Conservation (phyloP, 306 rosid species). For the Nissolia schottii region DNA sequence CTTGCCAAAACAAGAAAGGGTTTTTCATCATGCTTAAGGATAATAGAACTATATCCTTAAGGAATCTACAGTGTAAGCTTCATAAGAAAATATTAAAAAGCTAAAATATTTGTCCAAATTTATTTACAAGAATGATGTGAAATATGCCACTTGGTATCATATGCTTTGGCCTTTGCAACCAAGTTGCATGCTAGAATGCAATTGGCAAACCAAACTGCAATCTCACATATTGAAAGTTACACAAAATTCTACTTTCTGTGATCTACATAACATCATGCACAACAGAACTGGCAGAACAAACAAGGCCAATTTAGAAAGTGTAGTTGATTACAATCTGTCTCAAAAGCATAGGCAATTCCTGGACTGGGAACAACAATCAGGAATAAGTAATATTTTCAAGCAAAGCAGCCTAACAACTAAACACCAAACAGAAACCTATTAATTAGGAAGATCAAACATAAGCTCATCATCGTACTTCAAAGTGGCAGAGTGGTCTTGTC, state of each 20-base stretch:
- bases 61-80: too few species aligned
- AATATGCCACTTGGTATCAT: background rate
- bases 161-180: background rate
- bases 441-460: background rate
- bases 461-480: background rate
- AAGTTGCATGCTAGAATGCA: background rate
- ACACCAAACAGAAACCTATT: background rate
- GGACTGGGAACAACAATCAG: background rate
- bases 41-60: too few species aligned
- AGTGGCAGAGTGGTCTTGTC: constrained; percentile 59
- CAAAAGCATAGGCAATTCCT: background rate
- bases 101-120: too few species aligned
- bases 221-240: background rate
- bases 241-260: background rate
- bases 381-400: background rate
- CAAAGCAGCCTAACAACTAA: background rate
- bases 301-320: background rate
- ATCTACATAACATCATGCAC: background rate
- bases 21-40: too few species aligned
- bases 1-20: background rate
- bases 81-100: too few species aligned
- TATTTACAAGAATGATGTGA: too few species aligned
- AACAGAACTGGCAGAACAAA: background rate
- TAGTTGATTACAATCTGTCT: background rate
- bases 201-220: background rate